Evolutionary conservation across 164 flowering plant genomes (phyloP), one percentile per base, ranked within the genome.

Genomic region (Liriodendron chinense): DNA sequence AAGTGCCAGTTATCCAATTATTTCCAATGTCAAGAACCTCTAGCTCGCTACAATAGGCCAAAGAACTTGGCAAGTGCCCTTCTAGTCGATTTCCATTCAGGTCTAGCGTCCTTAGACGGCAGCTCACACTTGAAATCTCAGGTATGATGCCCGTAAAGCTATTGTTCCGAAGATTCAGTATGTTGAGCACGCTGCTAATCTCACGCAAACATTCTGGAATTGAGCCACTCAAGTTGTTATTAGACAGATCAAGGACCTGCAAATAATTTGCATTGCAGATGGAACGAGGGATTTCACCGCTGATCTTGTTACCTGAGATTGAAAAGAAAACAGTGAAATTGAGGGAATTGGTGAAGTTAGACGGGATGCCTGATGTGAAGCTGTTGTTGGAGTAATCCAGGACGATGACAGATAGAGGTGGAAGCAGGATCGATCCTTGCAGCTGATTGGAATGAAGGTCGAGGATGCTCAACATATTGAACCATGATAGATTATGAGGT

Each of bases 11-110:
- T 0, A 94, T 69, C 26, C 48, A 56, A 68, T 93, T 93, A 75
- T 82, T 86, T 9, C 93, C 96, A 34, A 91, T 72, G 71, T 87
- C 80, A 22, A 92, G 76, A 56, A 90, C 89, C 81, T 90, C 85
- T 28, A 94, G 73, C 21, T 9, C 9, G 9, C 1, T 50, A 77
- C 96, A 92, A 14, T 86, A 86, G 70, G 77, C 65, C 69, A 94
- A 78, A 25, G 93, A 82, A 20, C 20, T 64, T 43, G 96, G 89
- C 20, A 94, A n/a, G 48, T 65, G 34, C 2, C 96, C 97, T 63
- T 72, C 71, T 14, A 92, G 49, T 6, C 0, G 21, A 78, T 94
- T 94, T 18, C 77, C 50, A 65, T 78, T 86, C 21, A 94, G 76
- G 78, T 88, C 82, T 0, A 94, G 74, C 8, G 86, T 83, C 68